Base-by-base conservation (phyloP, 108 stramenopile genomes). In the Nitzschia sp. region DNA sequence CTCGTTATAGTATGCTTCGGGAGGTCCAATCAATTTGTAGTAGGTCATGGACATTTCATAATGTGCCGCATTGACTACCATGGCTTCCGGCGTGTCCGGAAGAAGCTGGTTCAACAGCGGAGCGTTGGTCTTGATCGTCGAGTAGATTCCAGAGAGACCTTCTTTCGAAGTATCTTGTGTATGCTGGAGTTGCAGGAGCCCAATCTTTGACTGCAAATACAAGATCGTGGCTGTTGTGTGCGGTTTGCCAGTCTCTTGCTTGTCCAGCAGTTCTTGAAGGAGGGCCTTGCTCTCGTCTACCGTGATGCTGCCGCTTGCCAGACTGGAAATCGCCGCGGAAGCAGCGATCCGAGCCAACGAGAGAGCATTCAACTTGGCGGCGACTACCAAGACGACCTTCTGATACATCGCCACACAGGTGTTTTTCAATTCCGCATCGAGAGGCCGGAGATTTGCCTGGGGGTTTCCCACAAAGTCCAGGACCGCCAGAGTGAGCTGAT, bases 1-100 rank as follows among this genome's bases (percentile, higher is more conserved):
- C 66, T 92, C 78, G 19, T 82, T 81, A 78, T 96, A 98, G 75
- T 95, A 99, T 17, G 85, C 81, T 71, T 97, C 96, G 16, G 97
- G 93, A 31, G 97, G 97, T 29, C 99, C 97, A 47, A 94, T 93
- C 5, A 90, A 69, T 80, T 98, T 98, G 79, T 88, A 82, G 73
- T 97, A 98, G 44, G 79, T 87, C 82, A 92, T 89, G 53, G 82
- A 76, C 25, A 87, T 81, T 67, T 93, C 87, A 78, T 96, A 96
- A 67, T 91, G 95, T n/a, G 94, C 81, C 25, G 88, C 77, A 73
- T 94, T 87, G 11, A 97, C 97, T 15, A 88, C 70, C n/a, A 96
- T 84, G n/a, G 75, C 79, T 47, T 81, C 75, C 32, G 72, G 65
- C 4, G 81, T 75, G 52, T 76, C 79, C 15, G 76, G 77, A 9